Conservation (phyloP, 306 rosid species). For the Alnus rubra region DNA sequence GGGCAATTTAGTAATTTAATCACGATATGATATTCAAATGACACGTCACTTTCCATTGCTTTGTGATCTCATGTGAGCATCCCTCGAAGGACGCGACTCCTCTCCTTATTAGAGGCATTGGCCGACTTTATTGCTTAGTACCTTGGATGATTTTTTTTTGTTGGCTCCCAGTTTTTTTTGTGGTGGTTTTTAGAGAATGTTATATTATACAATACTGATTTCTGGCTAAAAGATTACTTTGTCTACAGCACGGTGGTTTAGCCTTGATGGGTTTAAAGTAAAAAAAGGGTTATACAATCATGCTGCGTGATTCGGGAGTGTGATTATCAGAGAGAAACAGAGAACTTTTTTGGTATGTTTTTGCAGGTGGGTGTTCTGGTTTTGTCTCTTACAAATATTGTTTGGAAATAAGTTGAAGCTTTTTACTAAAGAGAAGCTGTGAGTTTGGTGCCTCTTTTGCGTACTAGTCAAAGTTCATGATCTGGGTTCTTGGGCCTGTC, state of each 20-base stretch:
- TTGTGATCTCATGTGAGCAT: slow-evolving; percentile 75
- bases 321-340: slow-evolving; percentile 38
- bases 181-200: slow-evolving; percentile 6
- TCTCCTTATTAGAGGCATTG: slow-evolving; percentile 16
- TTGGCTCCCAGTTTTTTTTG: slow-evolving; percentile 41
- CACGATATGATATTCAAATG: slow-evolving; percentile 20
- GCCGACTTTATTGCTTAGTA: slow-evolving; percentile 24
- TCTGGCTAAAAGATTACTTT: slow-evolving; percentile 6
- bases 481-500: slow-evolving; percentile 32
- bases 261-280: neutral
- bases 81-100: slow-evolving; percentile 55
- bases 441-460: slow-evolving; percentile 7
- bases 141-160: slow-evolving; percentile 20
- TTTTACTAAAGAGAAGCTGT: slow-evolving; percentile 27
- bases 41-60: slow-evolving; percentile 47
- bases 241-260: slow-evolving; percentile 14
- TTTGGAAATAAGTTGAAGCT: slow-evolving; percentile 25
- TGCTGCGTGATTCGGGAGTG: slow-evolving; percentile 49
- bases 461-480: slow-evolving; percentile 23
- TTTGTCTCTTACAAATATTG: slow-evolving; percentile 36
- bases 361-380: slow-evolving; percentile 36
- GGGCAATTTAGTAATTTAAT: slow-evolving; percentile 12
- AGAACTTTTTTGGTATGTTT: slow-evolving; percentile 24
- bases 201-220: neutral
- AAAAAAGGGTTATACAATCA: neutral